Evolutionary conservation across 306 rosid genomes (phyloP).

Genomic region (Cucumis melo): DNA sequence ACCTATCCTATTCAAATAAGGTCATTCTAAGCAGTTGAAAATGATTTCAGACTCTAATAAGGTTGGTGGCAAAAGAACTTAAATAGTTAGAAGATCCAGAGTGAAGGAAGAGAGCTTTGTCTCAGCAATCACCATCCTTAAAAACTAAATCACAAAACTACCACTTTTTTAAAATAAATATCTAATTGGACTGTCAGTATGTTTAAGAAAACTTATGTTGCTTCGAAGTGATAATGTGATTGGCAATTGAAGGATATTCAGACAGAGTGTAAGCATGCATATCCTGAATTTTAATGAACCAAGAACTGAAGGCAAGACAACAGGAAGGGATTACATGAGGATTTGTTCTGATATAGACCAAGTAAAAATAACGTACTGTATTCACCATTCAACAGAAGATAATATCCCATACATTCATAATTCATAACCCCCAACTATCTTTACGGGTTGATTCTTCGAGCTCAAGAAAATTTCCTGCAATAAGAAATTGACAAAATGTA

Average conservation of each 20-base stretch:
- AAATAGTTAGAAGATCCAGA: not conserved
- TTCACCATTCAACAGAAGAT: not conserved
- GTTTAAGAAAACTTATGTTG: not conserved
- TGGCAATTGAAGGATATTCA: not conserved
- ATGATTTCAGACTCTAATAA: not conserved
- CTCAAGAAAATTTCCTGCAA: slow-evolving; percentile 5
- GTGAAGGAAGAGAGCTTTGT: not conserved
- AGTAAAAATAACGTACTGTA: not conserved
- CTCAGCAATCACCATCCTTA: not conserved
- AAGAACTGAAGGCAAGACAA: not conserved
- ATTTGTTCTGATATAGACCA: not conserved
- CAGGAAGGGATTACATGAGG: not conserved
- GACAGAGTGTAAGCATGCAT: not conserved
- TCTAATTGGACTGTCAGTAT: not conserved
- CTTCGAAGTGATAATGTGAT: not conserved
- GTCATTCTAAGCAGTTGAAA: not conserved
- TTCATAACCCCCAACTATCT: not conserved
- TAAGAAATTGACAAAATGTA: not conserved
- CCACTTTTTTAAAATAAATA: not conserved
- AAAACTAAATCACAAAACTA: not conserved
- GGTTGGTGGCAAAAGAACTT: not conserved
- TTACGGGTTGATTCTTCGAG: not conserved
- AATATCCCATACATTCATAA: not conserved
- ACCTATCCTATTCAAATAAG: not conserved
- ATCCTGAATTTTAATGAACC: not conserved